Percentiles rank a stretch among this genome's conserved stretches.
phyloP scores from a whole-genome alignment of 2,329 filamentous ascomycete genomes.

The Alternaria novae-zelandiae region DNA sequence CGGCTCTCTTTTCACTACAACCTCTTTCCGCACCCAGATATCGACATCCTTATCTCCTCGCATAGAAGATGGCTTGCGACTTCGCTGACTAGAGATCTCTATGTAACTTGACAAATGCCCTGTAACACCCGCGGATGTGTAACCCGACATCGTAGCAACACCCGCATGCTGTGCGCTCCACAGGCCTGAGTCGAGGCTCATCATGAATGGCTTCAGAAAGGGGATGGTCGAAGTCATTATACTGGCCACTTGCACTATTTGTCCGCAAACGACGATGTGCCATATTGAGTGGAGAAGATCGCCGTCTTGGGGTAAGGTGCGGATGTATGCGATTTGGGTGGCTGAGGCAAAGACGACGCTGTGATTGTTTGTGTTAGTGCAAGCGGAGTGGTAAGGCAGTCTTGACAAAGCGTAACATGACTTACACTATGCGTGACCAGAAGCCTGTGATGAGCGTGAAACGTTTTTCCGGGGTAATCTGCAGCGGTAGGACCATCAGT shows the following conservation, averaged over 20 bases:
- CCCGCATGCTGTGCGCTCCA: too few species aligned
- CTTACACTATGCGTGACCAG: not conserved
- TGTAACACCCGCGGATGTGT: too few species aligned
- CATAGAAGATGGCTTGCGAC: not conserved
- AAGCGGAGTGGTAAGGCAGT: not conserved
- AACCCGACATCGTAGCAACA: too few species aligned
- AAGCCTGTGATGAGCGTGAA: not conserved
- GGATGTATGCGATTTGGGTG: not conserved
- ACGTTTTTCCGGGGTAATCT: not conserved
- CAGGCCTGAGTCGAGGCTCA: slow-evolving; percentile 10
- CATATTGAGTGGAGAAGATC: slow-evolving; percentile 10
- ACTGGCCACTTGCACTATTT: slow-evolving; percentile 7
- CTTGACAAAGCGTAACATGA: not conserved
- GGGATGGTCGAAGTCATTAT: slow-evolving; percentile 10
- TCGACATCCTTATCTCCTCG: not conserved
- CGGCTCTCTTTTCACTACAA: not conserved
- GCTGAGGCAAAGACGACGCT: not conserved
- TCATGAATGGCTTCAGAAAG: slow-evolving; percentile 12
- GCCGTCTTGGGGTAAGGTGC: not conserved
- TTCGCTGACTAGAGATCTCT: not conserved
- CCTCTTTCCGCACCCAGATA: not conserved
- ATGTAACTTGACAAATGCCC: not conserved
- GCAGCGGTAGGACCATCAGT: not conserved
- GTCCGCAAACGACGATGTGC: slow-evolving; percentile 5
- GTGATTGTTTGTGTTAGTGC: not conserved